Percentiles rank a stretch among this genome's conserved stretches.
Evolutionary conservation across 1,284 basidiomycete species (phyloP).

Genomic region (Rhodotorula sp.): DNA sequence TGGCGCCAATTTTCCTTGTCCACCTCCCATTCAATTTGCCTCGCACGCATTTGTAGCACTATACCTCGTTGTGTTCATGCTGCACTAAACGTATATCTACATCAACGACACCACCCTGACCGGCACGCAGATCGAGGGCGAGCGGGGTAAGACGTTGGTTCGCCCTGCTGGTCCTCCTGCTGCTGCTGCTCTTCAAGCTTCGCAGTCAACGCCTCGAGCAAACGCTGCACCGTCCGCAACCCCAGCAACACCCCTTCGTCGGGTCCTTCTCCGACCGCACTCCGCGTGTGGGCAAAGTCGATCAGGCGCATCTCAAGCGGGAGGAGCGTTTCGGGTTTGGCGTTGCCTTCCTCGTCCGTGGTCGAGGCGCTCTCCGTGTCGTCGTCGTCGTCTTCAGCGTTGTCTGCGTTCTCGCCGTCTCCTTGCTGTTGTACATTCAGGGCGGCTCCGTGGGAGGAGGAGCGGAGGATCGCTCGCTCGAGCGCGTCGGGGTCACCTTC

Average conservation of each 20-base stretch:
- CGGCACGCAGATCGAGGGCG: no score
- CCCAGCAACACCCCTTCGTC: slow-evolving; percentile 75
- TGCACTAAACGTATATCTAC: background rate
- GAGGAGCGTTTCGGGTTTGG: slow-evolving; percentile 52
- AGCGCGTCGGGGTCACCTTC: slow-evolving; percentile 64
- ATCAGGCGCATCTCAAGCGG: slow-evolving; percentile 74
- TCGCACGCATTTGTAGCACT: background rate
- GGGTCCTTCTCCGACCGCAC: slow-evolving; percentile 64
- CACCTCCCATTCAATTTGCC: background rate
- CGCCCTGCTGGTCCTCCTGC: background rate
- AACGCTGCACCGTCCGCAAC: slow-evolving; percentile 60
- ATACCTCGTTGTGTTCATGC: background rate
- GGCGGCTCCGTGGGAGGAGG: background rate
- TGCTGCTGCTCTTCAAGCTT: slow-evolving; percentile 40
- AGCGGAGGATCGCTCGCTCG: slow-evolving; percentile 52
- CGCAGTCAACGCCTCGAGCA: slow-evolving; percentile 57
- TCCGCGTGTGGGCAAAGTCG: slow-evolving; percentile 85
- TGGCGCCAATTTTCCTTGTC: background rate
- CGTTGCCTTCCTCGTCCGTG: slow-evolving; percentile 48
- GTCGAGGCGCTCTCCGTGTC: slow-evolving; percentile 36
- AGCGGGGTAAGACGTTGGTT: no score
- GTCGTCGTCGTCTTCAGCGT: slow-evolving; percentile 52
- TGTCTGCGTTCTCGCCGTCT: slow-evolving; percentile 31
- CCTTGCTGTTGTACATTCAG: slow-evolving; percentile 12
- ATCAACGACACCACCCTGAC: background rate